phyloP scores from a whole-genome alignment of 768 basidiomycete species.

The Tephrocybe sp. region DNA sequence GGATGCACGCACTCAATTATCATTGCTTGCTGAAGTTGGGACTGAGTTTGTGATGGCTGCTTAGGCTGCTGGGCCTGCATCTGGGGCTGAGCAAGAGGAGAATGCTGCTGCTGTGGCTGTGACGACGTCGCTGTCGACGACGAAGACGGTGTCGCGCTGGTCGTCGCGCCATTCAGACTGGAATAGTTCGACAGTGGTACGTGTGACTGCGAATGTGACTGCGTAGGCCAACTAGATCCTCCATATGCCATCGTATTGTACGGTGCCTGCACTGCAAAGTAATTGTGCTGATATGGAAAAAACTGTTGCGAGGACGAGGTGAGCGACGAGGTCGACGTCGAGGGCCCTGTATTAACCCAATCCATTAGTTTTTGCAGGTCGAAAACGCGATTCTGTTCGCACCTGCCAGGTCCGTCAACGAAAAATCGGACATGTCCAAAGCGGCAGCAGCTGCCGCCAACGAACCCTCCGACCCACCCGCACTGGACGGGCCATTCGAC shows the following conservation, averaged over 20 bases:
- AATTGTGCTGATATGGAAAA: conserved; percentile 43
- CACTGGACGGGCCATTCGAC: conserved; percentile 15
- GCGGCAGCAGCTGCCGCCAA: conserved; percentile 23
- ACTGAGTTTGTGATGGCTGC: conserved; percentile 23
- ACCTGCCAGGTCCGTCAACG: conserved; percentile 43
- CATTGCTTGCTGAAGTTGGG: conserved; percentile 40
- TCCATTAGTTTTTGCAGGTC: conserved; percentile 1
- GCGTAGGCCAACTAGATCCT: conserved; percentile 47
- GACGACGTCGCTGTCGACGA: conserved; percentile 26
- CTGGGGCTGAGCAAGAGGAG: conserved; percentile 18
- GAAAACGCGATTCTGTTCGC: conserved; percentile 19
- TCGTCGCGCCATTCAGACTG: conserved; percentile 76
- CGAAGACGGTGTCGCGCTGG: conserved; percentile 29
- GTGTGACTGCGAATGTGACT: conserved; percentile 29
- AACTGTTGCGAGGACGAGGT: conserved; percentile 40
- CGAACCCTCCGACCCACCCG: conserved; percentile 3
- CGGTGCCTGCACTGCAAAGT: conserved; percentile 40
- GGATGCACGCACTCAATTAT: conserved; percentile 66
- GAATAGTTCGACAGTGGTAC: conserved; percentile 76
- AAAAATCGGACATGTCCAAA: conserved; percentile 44
- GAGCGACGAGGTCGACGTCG: conserved; percentile 37
- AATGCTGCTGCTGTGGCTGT: conserved; percentile 21
- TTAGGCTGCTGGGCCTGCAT: conserved; percentile 27
- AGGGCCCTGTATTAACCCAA: conserved; percentile 10
- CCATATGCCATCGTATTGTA: conserved; percentile 59